Evolutionary conservation across 192 early-diverging fungal genomes (phyloP), one percentile per base, ranked within the genome.

Genomic region (Linnemannia zychae): DNA sequence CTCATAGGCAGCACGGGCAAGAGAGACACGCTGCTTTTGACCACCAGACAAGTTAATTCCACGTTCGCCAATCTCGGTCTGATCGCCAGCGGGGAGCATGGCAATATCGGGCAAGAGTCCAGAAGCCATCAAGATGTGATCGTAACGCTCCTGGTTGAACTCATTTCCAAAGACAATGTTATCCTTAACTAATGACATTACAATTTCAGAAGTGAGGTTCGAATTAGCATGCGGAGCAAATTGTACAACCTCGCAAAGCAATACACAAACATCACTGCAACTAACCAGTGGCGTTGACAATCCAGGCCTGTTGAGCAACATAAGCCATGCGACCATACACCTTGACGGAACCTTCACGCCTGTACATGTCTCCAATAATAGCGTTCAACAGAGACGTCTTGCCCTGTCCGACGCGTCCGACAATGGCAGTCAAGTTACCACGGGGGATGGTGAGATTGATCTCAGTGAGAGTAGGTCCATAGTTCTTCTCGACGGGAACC

Each of bases 11-110:
- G 98, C 97, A 53, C 81, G 92, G 87, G 90, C 91, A 31, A 91
- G 74, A 4, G 90, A 90, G 47, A 90, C 88, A 72, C 92, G 93
- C 31, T 94, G 93, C 84, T 96, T 97, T 75, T 99, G 98, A 22
- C 98, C 98, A 72, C 98, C 98, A 28, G 95, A 96, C 48, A 99
- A 87, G 46, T 96, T 98, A 78, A 97, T 94, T 53, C 98, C 98
- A 77, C 92, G 92, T 83, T 97, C 96, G 40, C 97, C 96, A 84
- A 97, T 96, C 79, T 99, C 98, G 9, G 96, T 97, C 87, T 92
- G 81, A 85, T 99, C 98, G 16, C 97, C 97, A 7, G 90, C 96
- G 7, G 94, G 89, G 36, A 99, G 87, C 37, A 97, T 95, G 5
- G 91, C 93, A 38, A 99, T 88, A 90, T 99, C 98, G 7, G 91